A percentile compares a stretch with the other conserved stretches of the same genome.
phyloP scores from a whole-genome alignment of 2,329 filamentous ascomycete species.

The Ophiostoma piceae region DNA sequence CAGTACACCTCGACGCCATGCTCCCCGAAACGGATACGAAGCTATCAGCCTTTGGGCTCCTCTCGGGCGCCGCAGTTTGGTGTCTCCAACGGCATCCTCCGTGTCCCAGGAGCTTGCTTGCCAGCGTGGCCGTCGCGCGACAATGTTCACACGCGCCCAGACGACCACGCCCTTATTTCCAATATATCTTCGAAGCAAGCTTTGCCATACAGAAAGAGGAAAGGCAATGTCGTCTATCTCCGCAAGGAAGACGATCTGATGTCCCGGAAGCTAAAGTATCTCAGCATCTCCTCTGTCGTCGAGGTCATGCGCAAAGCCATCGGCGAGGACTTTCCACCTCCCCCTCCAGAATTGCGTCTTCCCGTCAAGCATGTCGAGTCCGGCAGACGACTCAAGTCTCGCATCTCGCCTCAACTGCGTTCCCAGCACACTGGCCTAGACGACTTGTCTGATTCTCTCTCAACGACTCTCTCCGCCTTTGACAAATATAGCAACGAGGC shows the following conservation, averaged over 20 bases:
- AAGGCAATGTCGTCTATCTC: constrained; percentile 44
- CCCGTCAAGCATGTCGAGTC: constrained; percentile 55
- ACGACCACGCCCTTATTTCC: background rate
- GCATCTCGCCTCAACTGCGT: constrained; percentile 45
- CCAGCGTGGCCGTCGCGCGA: constrained; percentile 67
- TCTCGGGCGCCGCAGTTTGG: constrained; percentile 40
- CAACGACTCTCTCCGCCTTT: constrained; percentile 65
- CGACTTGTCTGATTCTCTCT: constrained; percentile 54
- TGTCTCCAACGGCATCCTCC: constrained; percentile 44
- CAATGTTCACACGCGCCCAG: constrained; percentile 51
- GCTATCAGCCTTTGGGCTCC: constrained; percentile 30
- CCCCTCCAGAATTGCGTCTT: constrained; percentile 48
- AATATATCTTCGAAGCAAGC: background rate
- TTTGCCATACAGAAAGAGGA: constrained; percentile 42
- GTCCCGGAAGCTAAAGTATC: constrained; percentile 33
- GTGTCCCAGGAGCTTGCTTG: constrained; percentile 60
- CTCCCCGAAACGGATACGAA: constrained; percentile 44
- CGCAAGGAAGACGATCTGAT: constrained; percentile 42
- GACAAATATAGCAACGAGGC: constrained; percentile 72
- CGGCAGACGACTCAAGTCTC: constrained; percentile 48
- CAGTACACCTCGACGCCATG: constrained; percentile 51
- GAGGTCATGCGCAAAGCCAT: constrained; percentile 36
- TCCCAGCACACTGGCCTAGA: constrained; percentile 28
- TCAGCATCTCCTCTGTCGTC: constrained; percentile 38
- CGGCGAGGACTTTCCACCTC: constrained; percentile 40